Percentiles rank a stretch among this genome's conserved stretches.
phyloP scores from a whole-genome alignment of 108 stramenopile genomes.

The Pseudonitzschia delicatissima region DNA sequence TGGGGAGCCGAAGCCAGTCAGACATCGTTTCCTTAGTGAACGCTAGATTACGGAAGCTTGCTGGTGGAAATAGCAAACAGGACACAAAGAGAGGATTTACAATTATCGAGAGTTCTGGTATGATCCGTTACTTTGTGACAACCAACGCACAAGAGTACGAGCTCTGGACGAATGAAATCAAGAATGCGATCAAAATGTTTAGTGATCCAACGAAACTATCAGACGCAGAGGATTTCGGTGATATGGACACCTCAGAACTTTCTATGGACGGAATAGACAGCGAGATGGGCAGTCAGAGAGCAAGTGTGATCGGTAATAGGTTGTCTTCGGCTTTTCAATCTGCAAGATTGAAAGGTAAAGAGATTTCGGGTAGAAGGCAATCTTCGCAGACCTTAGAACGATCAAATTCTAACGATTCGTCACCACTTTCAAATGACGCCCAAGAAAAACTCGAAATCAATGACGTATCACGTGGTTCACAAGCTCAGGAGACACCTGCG shows the following conservation, averaged over 20 bases:
- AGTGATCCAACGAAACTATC: background rate
- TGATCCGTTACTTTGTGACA: slow-evolving; percentile 31
- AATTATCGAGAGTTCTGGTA: slow-evolving; percentile 38
- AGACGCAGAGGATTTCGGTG: background rate
- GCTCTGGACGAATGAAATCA: slow-evolving; percentile 38
- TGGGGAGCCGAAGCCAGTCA: slow-evolving; percentile 46
- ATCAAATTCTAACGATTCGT: background rate
- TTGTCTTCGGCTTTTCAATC: slow-evolving; percentile 29
- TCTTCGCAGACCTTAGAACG: background rate
- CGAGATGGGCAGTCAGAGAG: background rate
- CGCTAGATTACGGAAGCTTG: slow-evolving; percentile 49
- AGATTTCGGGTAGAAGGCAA: slow-evolving; percentile 14
- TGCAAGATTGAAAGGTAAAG: slow-evolving; percentile 26
- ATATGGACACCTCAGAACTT: background rate
- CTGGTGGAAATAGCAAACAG: slow-evolving; percentile 34
- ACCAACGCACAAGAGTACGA: slow-evolving; percentile 34
- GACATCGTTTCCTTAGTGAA: slow-evolving; percentile 46
- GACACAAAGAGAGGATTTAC: slow-evolving; percentile 50
- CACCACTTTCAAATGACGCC: background rate
- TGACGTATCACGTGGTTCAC: background rate
- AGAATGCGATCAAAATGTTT: background rate
- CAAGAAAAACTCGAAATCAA: background rate
- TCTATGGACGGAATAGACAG: background rate
- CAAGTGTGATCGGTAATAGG: slow-evolving; percentile 14
- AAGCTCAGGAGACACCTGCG: background rate